A percentile compares a stretch with the other conserved stretches of the same genome.
Conservation (phyloP, 495 filamentous ascomycete genomes). For the Xylaria grammica region DNA sequence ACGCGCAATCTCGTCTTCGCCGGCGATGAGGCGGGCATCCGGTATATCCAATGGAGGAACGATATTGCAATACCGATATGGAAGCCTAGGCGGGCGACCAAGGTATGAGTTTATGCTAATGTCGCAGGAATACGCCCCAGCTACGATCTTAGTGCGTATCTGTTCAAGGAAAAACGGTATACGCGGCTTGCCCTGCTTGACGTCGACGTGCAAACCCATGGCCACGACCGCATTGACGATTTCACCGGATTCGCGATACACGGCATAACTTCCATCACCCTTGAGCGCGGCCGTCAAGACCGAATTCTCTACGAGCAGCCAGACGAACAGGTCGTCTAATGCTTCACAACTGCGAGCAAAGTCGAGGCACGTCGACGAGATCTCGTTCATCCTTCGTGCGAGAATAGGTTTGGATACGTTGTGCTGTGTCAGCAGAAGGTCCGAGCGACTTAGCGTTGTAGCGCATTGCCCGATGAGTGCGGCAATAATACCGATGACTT, state of each 20-base stretch:
- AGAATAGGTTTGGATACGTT: constrained; percentile 29
- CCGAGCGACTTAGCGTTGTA: constrained; percentile 29
- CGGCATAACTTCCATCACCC: constrained; percentile 33
- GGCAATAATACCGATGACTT: constrained; percentile 41
- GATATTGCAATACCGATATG: constrained; percentile 40
- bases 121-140: constrained; percentile 34
- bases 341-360: constrained; percentile 38
- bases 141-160: constrained; percentile 28
- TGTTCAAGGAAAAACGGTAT: constrained; percentile 38
- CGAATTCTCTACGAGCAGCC: constrained; percentile 37
- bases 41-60: constrained; percentile 33
- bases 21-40: constrained; percentile 28
- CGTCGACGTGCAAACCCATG: constrained; percentile 37
- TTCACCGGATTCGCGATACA: constrained; percentile 36
- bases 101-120: constrained; percentile 33
- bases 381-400: constrained; percentile 33
- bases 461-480: constrained; percentile 36
- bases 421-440: constrained; percentile 29
- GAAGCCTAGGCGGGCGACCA: constrained; percentile 38
- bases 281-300: constrained; percentile 29
- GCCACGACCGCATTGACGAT: constrained; percentile 28
- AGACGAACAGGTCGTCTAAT: constrained; percentile 34
- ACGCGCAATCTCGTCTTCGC: constrained; percentile 30
- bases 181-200: constrained; percentile 27
- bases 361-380: constrained; percentile 34